Evolutionary conservation across 352 stramenopile genomes (phyloP).

Genomic region (Ophiocytium majus): DNA sequence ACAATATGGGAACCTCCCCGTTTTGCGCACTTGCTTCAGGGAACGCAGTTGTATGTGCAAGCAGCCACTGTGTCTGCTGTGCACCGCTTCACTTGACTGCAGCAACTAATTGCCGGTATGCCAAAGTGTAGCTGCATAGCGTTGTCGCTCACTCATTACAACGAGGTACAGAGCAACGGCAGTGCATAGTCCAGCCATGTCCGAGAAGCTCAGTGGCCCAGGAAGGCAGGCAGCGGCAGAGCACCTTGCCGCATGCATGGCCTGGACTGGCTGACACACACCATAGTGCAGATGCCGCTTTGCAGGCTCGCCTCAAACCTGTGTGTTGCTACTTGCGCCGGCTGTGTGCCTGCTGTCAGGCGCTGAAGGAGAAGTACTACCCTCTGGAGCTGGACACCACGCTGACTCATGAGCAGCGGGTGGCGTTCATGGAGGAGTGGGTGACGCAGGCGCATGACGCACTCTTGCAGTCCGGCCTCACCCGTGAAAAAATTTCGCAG

Average conservation of each 20-base stretch:
- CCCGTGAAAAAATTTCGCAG: no score
- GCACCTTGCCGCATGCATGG: neutral
- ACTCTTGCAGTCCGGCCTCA: constrained; percentile 27
- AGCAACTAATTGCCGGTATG: no score
- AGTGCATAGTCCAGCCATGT: neutral
- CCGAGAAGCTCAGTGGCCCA: neutral
- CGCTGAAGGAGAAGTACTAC: constrained; percentile 52
- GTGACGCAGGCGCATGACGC: constrained; percentile 38
- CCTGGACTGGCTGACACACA: neutral
- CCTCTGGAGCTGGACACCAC: constrained; percentile 47
- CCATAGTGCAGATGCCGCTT: neutral
- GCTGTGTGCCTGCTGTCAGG: neutral
- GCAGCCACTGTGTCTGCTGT: no score
- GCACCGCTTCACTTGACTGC: no score
- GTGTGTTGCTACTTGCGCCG: neutral
- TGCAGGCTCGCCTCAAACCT: neutral
- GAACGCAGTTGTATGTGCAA: no score
- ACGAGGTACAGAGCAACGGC: neutral
- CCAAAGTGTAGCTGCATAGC: no score
- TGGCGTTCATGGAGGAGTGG: constrained; percentile 51
- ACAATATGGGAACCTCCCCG: neutral
- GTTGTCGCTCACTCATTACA: no score
- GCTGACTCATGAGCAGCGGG: constrained; percentile 31
- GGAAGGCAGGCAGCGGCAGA: neutral
- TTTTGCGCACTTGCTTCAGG: neutral